These are phyloP conservation scores for Hyaloscypha variabilis DNA, from an alignment of 495 filamentous ascomycete species.

Conservation along the genomic window DNA sequence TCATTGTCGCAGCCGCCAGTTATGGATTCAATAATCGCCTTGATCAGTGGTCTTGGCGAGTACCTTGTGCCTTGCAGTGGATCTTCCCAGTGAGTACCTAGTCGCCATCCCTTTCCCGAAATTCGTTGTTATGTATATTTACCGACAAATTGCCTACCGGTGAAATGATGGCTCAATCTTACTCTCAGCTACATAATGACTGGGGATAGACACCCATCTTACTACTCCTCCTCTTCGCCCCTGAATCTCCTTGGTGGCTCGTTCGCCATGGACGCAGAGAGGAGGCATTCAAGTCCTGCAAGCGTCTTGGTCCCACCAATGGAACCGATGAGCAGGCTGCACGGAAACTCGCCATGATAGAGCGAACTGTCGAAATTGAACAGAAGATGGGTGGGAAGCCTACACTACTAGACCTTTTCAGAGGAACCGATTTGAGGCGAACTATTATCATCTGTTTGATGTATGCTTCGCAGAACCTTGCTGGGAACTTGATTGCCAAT, in stretches of 20 bases:
- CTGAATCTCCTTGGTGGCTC: conserved; percentile 58
- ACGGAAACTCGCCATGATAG: conserved; percentile 53
- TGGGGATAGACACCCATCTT: conserved; percentile 44
- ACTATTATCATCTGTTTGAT: conserved; percentile 56
- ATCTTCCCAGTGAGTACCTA: conserved; percentile 45
- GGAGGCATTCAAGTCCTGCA: conserved; percentile 51
- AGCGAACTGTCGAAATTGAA: conserved; percentile 64
- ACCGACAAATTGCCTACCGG: too few relatives aligned
- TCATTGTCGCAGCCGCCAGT: conserved; percentile 64
- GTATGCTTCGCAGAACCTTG: conserved; percentile 51
- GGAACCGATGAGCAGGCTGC: conserved; percentile 39
- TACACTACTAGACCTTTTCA: conserved; percentile 57
- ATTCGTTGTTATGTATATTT: too few relatives aligned
- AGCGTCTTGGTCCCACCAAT: conserved; percentile 50
- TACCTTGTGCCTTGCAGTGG: conserved; percentile 59
- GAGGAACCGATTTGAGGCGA: conserved; percentile 53
- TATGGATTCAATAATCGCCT: conserved; percentile 19
- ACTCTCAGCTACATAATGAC: too few relatives aligned
- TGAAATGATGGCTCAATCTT: too few relatives aligned
- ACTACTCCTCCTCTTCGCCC: conserved; percentile 43
- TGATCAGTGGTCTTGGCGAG: conserved; percentile 33
- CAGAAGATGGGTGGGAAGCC: conserved; percentile 47
- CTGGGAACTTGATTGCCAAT: conserved; percentile 53
- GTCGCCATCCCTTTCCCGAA: background rate
- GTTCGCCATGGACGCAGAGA: conserved; percentile 54